Conservation (phyloP, 2,329 filamentous ascomycete species). For the Epichloe gansuensis region DNA sequence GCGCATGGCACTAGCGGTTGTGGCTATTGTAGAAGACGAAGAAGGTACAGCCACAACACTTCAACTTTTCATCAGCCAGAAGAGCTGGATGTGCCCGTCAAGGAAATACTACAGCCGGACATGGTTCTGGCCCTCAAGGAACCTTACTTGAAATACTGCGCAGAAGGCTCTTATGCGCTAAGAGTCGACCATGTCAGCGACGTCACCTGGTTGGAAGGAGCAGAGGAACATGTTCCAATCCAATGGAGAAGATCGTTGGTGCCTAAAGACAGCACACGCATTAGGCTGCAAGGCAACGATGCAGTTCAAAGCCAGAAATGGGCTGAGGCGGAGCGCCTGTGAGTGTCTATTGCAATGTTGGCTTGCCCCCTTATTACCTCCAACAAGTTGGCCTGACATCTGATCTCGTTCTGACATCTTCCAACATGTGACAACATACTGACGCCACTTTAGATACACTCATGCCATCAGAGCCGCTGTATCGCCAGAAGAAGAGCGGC, state of each 20-base stretch:
- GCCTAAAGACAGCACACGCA: not conserved
- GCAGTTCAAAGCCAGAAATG: conserved; percentile 15
- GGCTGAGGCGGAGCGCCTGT: conserved; percentile 21
- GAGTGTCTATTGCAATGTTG: conserved; percentile 8
- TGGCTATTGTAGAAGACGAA: conserved; percentile 28
- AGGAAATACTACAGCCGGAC: conserved; percentile 22
- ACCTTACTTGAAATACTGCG: conserved; percentile 34
- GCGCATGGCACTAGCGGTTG: conserved; percentile 9
- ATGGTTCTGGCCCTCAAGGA: conserved; percentile 37
- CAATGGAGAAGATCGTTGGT: conserved; percentile 18
- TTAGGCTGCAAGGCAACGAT: conserved; percentile 23
- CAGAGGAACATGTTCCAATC: conserved; percentile 27
- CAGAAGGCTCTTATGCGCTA: conserved; percentile 28
- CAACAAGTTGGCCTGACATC: too few species aligned
- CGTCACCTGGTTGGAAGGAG: conserved; percentile 23
- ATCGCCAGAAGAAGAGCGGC: conserved; percentile 23
- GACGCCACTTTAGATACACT: conserved; percentile 21
- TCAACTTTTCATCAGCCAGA: conserved; percentile 29
- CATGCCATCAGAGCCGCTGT: conserved; percentile 19
- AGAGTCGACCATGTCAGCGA: conserved; percentile 42
- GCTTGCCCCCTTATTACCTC: not conserved
- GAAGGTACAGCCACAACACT: conserved; percentile 21
- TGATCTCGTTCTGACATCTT: too few species aligned
- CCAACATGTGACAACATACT: too few species aligned
- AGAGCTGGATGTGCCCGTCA: conserved; percentile 19